Evolutionary conservation across 805 yeast genomes (phyloP).

Genomic region (Danielia reshetovae): DNA sequence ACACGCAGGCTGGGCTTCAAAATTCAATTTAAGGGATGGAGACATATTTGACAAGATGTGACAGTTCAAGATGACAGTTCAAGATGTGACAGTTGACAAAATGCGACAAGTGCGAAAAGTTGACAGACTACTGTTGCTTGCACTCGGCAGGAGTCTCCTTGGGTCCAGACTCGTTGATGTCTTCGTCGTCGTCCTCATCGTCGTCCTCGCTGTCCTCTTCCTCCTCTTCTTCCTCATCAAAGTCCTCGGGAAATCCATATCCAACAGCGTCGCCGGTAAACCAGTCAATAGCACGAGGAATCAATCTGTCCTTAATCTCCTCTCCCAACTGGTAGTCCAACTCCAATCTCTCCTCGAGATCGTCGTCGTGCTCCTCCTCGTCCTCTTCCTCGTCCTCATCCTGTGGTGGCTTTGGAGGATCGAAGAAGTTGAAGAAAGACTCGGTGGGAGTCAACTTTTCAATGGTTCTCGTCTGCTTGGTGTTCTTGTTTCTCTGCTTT

Average conservation of each 20-base stretch:
- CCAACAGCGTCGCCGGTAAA: conserved; percentile 96
- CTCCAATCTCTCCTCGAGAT: conserved; percentile 79
- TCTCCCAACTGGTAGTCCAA: conserved; percentile 95
- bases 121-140: conserved; percentile 65
- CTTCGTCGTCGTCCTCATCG: conserved; percentile 60
- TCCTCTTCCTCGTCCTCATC: conserved; percentile 51
- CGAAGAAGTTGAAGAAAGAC: conserved; percentile 93
- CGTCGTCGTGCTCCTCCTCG: conserved; percentile 53
- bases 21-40: too few species aligned
- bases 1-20: too few species aligned
- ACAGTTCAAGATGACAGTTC: too few species aligned
- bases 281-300: conserved; percentile 98
- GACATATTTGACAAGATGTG: too few species aligned
- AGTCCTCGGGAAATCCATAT: conserved; percentile 54
- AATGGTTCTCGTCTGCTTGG: conserved; percentile 93
- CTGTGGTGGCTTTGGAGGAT: conserved; percentile 79
- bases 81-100: too few species aligned
- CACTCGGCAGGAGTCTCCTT: conserved; percentile 74
- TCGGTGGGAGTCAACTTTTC: conserved; percentile 93
- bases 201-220: conserved; percentile 60
- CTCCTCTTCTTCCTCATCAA: conserved; percentile 57
- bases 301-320: conserved; percentile 89
- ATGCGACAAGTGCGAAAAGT: too few species aligned
- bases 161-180: conserved; percentile 48
- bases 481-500: conserved; percentile 94